These are phyloP conservation scores for Holtermannia corniformis DNA, from an alignment of 768 basidiomycete species.

Conservation along the genomic window DNA sequence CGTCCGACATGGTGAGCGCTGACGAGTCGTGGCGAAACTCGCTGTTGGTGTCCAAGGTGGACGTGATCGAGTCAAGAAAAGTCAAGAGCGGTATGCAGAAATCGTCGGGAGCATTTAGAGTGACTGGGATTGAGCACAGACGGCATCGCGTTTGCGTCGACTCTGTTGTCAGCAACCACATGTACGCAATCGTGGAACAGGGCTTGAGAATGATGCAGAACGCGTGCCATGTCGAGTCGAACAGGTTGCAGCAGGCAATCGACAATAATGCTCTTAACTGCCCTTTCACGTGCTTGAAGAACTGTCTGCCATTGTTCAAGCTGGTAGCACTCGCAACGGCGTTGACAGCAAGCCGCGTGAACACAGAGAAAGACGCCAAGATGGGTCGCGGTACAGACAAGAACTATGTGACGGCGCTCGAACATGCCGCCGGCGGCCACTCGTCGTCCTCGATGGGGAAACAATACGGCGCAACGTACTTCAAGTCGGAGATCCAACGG, in stretches of 20 bases:
- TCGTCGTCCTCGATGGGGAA: conserved; percentile 36
- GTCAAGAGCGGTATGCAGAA: background rate
- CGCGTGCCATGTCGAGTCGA: no score
- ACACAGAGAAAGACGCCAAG: conserved; percentile 2
- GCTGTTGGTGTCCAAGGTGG: no score
- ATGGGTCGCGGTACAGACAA: conserved; percentile 41
- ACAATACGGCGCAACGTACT: conserved; percentile 13
- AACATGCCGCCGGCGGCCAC: conserved; percentile 36
- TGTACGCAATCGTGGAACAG: no score
- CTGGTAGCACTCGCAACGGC: no score
- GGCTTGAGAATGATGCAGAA: no score
- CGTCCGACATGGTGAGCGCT: background rate
- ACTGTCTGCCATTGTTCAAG: no score
- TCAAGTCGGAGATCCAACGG: conserved; percentile 35
- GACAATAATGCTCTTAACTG: no score
- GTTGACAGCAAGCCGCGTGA: background rate
- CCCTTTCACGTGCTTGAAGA: no score
- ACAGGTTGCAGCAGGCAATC: no score
- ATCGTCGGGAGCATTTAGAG: no score
- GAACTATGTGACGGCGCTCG: conserved; percentile 41
- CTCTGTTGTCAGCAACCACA: no score
- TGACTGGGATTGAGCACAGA: background rate
- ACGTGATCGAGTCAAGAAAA: background rate
- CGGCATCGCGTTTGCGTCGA: no score
- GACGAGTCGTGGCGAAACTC: background rate